These are phyloP conservation scores for Perilla frutescens DNA, from an alignment of 257 asterid genomes.

Conservation along the genomic window DNA sequence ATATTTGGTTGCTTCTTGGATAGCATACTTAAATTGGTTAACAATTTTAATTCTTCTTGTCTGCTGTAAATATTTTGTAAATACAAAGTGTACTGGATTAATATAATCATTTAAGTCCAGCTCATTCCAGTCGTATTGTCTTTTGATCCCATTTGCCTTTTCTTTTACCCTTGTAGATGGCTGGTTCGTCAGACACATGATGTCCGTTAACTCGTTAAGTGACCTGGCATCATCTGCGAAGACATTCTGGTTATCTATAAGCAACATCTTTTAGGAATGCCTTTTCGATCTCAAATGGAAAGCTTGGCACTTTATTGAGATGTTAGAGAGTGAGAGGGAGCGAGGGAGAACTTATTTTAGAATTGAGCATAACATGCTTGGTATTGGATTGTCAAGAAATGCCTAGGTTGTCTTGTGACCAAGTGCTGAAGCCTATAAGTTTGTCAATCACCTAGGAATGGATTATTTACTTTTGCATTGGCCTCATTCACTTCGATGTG, in stretches of 20 bases:
- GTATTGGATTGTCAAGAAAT: background rate
- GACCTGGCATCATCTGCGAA: constrained; percentile 46
- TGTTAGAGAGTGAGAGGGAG: background rate
- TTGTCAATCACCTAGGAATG: constrained; percentile 15
- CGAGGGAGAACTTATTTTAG: background rate
- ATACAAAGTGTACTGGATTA: background rate
- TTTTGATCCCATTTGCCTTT: constrained; percentile 33
- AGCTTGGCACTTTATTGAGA: constrained; percentile 6
- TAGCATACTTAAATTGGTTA: background rate
- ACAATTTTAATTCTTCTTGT: background rate
- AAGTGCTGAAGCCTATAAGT: constrained; percentile 26
- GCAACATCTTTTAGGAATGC: constrained; percentile 19
- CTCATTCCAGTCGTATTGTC: constrained; percentile 6
- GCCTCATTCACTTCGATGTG: constrained; percentile 23
- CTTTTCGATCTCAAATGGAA: constrained; percentile 22
- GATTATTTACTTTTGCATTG: background rate
- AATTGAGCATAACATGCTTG: constrained; percentile 13
- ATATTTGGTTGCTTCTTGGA: background rate
- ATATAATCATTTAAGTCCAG: constrained; percentile 19
- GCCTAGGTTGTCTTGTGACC: constrained; percentile 23
- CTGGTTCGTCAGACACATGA: constrained; percentile 44
- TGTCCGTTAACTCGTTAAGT: constrained; percentile 41
- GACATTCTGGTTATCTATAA: constrained; percentile 33
- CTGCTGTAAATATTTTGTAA: background rate
- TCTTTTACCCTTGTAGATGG: constrained; percentile 47